A percentile compares a stretch with the other conserved stretches of the same genome.
Evolutionary conservation across 768 basidiomycete genomes (phyloP).

Genomic region (Lentinula sp.): DNA sequence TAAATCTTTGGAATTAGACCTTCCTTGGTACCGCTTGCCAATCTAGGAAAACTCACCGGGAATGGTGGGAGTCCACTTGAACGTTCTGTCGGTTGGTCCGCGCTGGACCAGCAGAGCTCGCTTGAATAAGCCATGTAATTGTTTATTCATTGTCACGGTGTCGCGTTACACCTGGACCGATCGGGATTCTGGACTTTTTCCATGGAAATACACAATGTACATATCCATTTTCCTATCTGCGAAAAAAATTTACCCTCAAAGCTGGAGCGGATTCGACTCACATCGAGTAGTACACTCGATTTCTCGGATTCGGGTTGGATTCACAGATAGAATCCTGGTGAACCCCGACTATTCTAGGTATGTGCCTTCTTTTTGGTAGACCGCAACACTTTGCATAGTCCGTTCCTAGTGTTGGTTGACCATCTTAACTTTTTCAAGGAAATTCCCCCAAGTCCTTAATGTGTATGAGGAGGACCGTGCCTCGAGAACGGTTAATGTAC

Average conservation of each 20-base stretch:
- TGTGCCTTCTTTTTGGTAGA: neutral
- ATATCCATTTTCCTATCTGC: neutral
- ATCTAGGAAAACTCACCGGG: conserved; percentile 14
- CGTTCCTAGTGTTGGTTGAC: neutral
- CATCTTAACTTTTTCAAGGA: neutral
- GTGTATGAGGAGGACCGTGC: neutral
- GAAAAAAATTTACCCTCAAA: neutral
- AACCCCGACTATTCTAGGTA: neutral
- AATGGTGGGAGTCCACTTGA: neutral
- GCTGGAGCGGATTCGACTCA: neutral
- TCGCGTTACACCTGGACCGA: neutral
- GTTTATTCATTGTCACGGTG: conserved; percentile 1
- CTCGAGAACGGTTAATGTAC: neutral
- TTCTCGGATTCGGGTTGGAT: neutral
- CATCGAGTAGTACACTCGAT: neutral
- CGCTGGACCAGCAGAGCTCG: conserved; percentile 5
- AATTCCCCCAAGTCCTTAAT: neutral
- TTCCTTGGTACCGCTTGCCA: conserved; percentile 45
- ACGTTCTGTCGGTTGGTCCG: conserved; percentile 3
- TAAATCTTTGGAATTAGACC: conserved; percentile 30
- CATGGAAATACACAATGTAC: neutral
- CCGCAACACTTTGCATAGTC: neutral
- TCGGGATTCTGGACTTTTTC: conserved; percentile 2
- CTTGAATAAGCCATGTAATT: conserved; percentile 7
- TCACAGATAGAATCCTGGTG: neutral